Percentiles rank a stretch among this genome's conserved stretches.
These are phyloP conservation scores for Xylaria sp. DNA, from an alignment of 2,329 filamentous ascomycete genomes.

Conservation along the genomic window DNA sequence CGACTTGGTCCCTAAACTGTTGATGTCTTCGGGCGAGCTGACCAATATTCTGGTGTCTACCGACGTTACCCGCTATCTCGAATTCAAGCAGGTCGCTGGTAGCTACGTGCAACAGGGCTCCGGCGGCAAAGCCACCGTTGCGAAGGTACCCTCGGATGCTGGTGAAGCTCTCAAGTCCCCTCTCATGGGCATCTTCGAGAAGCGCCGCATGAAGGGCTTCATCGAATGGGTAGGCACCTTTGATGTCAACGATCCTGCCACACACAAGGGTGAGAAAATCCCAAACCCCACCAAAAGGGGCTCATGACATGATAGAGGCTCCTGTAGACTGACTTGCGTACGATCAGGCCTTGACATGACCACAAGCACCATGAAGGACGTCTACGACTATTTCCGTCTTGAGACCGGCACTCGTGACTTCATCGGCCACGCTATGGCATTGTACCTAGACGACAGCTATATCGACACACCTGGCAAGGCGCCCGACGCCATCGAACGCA, in stretches of 20 bases:
- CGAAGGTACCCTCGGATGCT: slow-evolving; percentile 96
- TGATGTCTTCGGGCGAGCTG: slow-evolving; percentile 98
- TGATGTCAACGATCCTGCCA: slow-evolving; percentile 80
- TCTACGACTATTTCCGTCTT: slow-evolving; percentile 97
- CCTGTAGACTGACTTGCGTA: slow-evolving; percentile 21
- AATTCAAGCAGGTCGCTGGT: slow-evolving; percentile 94
- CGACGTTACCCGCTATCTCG: slow-evolving; percentile 87
- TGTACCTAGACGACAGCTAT: slow-evolving; percentile 92
- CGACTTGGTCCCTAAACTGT: slow-evolving; percentile 96
- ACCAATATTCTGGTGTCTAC: slow-evolving; percentile 99
- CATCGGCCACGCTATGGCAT: slow-evolving; percentile 97
- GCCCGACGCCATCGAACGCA: slow-evolving; percentile 88
- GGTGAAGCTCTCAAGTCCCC: slow-evolving; percentile 90
- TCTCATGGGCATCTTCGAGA: slow-evolving; percentile 97
- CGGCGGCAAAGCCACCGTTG: slow-evolving; percentile 86
- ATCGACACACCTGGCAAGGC: slow-evolving; percentile 78
- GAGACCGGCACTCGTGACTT: slow-evolving; percentile 93
- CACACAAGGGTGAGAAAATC: slow-evolving; percentile 81
- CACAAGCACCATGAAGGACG: slow-evolving; percentile 92
- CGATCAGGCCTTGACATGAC: slow-evolving; percentile 82
- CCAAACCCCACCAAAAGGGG: neutral
- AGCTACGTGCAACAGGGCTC: slow-evolving; percentile 94
- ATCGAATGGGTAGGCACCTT: slow-evolving; percentile 95
- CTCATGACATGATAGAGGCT: neutral
- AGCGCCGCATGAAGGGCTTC: slow-evolving; percentile 96